Evolutionary conservation across 2,329 filamentous ascomycete genomes (phyloP).

Genomic region (Ceratocystis alfenasii): DNA sequence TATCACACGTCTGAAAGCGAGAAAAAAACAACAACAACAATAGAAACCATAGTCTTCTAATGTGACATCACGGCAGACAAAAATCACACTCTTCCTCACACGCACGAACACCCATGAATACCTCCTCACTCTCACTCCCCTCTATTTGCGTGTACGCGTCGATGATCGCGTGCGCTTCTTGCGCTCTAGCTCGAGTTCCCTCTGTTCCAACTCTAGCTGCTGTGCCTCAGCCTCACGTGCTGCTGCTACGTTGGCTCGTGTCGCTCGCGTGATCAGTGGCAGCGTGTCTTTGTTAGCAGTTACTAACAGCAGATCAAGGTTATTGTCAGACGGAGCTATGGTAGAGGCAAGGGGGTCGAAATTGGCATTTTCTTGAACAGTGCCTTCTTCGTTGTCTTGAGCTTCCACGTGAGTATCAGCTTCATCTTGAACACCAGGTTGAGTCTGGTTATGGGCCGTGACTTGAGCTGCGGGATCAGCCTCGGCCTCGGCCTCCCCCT

Average conservation of each 20-base stretch:
- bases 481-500: background rate
- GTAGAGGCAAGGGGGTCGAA: no score
- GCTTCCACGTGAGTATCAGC: background rate
- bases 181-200: background rate
- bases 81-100: background rate
- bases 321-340: no score
- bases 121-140: background rate
- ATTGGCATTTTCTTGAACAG: background rate
- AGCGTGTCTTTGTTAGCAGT: background rate
- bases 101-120: background rate
- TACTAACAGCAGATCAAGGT: no score
- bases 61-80: background rate
- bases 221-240: conserved; percentile 6
- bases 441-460: background rate
- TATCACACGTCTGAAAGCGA: background rate
- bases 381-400: background rate
- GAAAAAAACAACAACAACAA: background rate
- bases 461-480: conserved; percentile 24
- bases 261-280: conserved; percentile 11
- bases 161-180: conserved; percentile 25
- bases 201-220: background rate
- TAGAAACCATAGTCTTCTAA: background rate
- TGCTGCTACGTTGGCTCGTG: conserved; percentile 18
- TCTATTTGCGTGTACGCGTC: conserved; percentile 22
- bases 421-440: background rate